Base-by-base conservation (phyloP, 1,284 basidiomycete genomes). In the Omphalotus olearius region DNA sequence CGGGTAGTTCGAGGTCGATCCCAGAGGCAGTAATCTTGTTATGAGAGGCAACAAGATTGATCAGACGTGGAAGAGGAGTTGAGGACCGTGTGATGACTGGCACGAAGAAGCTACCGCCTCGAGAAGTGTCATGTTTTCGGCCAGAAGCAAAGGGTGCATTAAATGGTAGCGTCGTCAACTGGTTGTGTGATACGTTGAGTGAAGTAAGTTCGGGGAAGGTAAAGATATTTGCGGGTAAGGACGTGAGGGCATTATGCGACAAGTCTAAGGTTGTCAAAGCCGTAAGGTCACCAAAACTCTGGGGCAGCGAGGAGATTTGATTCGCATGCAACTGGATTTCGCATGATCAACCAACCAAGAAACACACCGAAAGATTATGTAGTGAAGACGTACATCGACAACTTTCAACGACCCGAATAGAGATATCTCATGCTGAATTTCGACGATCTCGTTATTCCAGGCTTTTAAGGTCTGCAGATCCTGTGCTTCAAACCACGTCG, bases 361-460 rank as follows among this genome's bases (percentile, higher is more conserved):
- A 35, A 38, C 6, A 38, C 6, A 23, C 23, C 23, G 23, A 18
- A 3, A 23, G 45, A 18, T 42, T 25, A 47, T 35, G 16, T 13
- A 55, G 42, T 20, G 6, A 44, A 23, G 30, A 70, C 80, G 54
- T 68, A 89, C 88, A 66, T 91, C 89, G 30, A 91, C 60, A 2
- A 72, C 76, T 66, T 89, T 90, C 46, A 91, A 69, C 2, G 85
- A 88, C 2, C 89, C 88, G 62, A 91, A 91, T 53, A 91, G 72
- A 0, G 85, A 85, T 26, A 91, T 82, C 62, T 91, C 89, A 20
- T 82, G 82, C 59, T 90, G 88, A 28, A 91, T 74, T 62, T 87
- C 85, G 11, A 76, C 58, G 30, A 91, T 90, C 26, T 85, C 82
- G 59, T 91, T 91, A 58, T 80, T 86, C 76, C 83, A 83, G 16